phyloP scores from a whole-genome alignment of 106 monocot species.

The Allium sativum region DNA sequence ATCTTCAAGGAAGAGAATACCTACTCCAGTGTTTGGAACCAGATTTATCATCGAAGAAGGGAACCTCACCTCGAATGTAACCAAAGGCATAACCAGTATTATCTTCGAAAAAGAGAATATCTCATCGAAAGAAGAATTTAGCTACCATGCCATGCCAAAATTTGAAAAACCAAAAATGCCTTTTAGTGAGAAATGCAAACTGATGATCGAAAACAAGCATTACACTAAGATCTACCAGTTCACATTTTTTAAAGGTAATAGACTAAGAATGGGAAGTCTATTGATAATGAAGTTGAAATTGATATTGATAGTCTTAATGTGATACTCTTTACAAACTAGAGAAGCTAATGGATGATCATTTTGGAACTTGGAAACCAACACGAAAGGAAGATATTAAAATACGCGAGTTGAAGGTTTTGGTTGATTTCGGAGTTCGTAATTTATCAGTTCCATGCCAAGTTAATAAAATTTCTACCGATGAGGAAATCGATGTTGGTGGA shows the following conservation, averaged over 20 bases:
- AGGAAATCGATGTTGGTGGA: constrained; percentile 50
- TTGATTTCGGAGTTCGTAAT: constrained; percentile 58
- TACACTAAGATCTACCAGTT: constrained; percentile 39
- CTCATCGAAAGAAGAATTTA: constrained; percentile 10
- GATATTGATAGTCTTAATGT: constrained; percentile 60
- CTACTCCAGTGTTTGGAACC: too few species aligned
- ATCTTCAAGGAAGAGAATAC: too few species aligned
- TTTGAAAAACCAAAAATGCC: constrained; percentile 33
- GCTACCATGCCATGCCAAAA: constrained; percentile 13
- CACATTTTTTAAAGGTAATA: constrained; percentile 52
- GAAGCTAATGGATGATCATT: constrained; percentile 59
- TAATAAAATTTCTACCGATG: constrained; percentile 27
- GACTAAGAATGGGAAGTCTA: constrained; percentile 20
- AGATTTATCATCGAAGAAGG: too few species aligned
- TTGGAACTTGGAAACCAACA: constrained; percentile 10
- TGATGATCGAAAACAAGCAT: constrained; percentile 26
- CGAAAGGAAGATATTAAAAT: constrained; percentile 26
- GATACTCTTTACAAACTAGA: constrained; percentile 45
- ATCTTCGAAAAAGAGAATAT: constrained; percentile 57
- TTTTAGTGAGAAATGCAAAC: constrained; percentile 41
- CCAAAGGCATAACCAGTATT: constrained; percentile 11
- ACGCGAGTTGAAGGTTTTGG: constrained; percentile 60
- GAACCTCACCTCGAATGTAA: not conserved
- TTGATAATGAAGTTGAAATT: constrained; percentile 66
- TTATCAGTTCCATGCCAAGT: constrained; percentile 39